Evolutionary conservation across 176 grass and related monocot species (phyloP), one percentile per base, ranked within the genome.

Genomic region (Carex myosuroides): DNA sequence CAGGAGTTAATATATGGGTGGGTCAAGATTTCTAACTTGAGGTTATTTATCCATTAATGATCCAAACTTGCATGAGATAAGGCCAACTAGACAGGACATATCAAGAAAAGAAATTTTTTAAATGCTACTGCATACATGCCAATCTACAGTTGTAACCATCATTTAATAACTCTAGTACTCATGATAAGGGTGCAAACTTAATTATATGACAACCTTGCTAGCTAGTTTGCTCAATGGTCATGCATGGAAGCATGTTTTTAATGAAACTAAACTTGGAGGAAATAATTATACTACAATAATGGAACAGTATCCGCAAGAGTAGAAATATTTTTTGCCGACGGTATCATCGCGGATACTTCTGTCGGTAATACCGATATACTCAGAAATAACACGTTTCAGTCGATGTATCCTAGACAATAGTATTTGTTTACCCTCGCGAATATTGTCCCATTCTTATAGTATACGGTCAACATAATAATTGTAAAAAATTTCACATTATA

Each of bases 41-140:
- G 60, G 60, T 68, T 83, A 67, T 68, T 83, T 53, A 52, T 68
- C 4, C 10, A 83, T 69, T 66, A 83, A 82, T 83, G n/a, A 63
- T 62, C 17, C 39, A 64, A 80, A 82, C 2, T 67, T 29, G 62
- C 20, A 68, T 68, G 21, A 83, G 41, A 41, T 81, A 24, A 81
- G 58, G 79, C 55, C 79, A 62, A 81, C 58, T 64, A 81, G 32
- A 64, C 16, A 79, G 6, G 79, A 64, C 58, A 63, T 44, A 39
- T 63, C 37, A 62, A 42, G 17, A 81, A 81, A 30, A 53, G 0
- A 76, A 30, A 13, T 46, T 71, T 32, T 46, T 30, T 29, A 75
- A 13, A 75, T 52, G 22, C 48, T 78, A 52, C 73, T 33, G 52
- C 52, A 32, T 78, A 17, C 52, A 77, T 76, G 72, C 22, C 12